Evolutionary conservation across 192 early-diverging fungal genomes (phyloP).

Genomic region (Coemansia asiatica): DNA sequence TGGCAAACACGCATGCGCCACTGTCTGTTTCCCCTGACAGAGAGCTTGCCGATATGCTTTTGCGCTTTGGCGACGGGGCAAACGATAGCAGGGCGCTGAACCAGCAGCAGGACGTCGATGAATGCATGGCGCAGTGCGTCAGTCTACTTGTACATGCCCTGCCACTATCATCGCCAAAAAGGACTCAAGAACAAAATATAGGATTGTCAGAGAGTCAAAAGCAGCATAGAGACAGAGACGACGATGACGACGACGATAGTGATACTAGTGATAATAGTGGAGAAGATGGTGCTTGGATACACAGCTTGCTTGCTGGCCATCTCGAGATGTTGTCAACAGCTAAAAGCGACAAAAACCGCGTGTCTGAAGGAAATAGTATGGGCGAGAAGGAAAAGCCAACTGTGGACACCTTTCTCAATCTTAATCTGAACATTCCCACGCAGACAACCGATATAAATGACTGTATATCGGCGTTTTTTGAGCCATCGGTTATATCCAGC

Average conservation of each 20-base stretch:
- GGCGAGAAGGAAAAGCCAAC: not conserved
- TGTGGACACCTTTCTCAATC: slow-evolving; percentile 35
- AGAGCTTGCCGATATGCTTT: slow-evolving; percentile 63
- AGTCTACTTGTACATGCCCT: slow-evolving; percentile 63
- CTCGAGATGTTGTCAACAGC: slow-evolving; percentile 16
- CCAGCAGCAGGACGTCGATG: slow-evolving; percentile 75
- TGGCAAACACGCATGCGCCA: slow-evolving; percentile 21
- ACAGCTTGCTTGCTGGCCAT: slow-evolving; percentile 33
- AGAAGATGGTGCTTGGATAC: slow-evolving; percentile 37
- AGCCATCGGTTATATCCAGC: slow-evolving; percentile 18
- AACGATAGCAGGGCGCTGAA: slow-evolving; percentile 45
- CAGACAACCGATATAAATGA: slow-evolving; percentile 46
- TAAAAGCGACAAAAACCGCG: not conserved
- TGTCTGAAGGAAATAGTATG: not conserved
- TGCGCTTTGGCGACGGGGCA: slow-evolving; percentile 20
- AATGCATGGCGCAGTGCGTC: slow-evolving; percentile 73
- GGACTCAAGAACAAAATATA: not conserved
- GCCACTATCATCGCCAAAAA: slow-evolving; percentile 41
- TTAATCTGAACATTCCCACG: slow-evolving; percentile 36
- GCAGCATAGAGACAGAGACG: slow-evolving; percentile 7
- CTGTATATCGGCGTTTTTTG: slow-evolving; percentile 44
- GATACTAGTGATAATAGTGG: no score
- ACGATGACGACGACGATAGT: no score
- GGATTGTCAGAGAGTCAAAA: slow-evolving; percentile 16
- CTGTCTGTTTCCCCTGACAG: slow-evolving; percentile 58